These are phyloP conservation scores for Russula virescens DNA, from an alignment of 768 basidiomycete species.

Conservation along the genomic window DNA sequence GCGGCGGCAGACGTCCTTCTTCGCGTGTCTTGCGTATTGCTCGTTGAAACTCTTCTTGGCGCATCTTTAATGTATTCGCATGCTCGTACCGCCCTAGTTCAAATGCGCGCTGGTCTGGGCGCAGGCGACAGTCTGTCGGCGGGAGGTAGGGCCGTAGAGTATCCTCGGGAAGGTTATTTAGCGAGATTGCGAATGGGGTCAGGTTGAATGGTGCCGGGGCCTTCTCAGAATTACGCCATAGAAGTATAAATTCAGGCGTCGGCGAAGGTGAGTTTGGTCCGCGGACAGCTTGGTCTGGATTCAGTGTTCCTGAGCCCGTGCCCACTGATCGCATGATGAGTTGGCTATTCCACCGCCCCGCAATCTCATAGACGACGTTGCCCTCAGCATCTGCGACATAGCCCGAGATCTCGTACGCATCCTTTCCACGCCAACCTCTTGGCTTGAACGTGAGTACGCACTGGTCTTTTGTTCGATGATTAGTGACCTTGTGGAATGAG, in stretches of 20 bases:
- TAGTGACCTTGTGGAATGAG: slow-evolving; percentile 51
- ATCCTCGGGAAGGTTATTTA: slow-evolving; percentile 79
- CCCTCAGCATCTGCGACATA: slow-evolving; percentile 65
- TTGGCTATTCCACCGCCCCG: slow-evolving; percentile 93
- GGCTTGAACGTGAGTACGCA: slow-evolving; percentile 95
- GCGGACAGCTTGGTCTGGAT: slow-evolving; percentile 63
- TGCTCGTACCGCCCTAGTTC: slow-evolving; percentile 82
- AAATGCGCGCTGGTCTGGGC: slow-evolving; percentile 93
- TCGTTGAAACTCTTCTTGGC: slow-evolving; percentile 79
- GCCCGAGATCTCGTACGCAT: slow-evolving; percentile 90
- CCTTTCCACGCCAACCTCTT: slow-evolving; percentile 87
- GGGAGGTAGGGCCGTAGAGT: slow-evolving; percentile 66
- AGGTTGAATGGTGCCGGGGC: slow-evolving; percentile 84
- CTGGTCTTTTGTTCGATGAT: slow-evolving; percentile 84
- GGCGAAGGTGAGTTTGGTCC: slow-evolving; percentile 39
- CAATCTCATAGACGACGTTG: slow-evolving; percentile 75
- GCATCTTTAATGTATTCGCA: slow-evolving; percentile 72
- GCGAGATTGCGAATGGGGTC: slow-evolving; percentile 87
- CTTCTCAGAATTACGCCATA: slow-evolving; percentile 93
- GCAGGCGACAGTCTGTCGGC: slow-evolving; percentile 87
- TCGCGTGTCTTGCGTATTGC: slow-evolving; percentile 68
- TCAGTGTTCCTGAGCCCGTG: slow-evolving; percentile 47
- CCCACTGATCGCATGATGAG: slow-evolving; percentile 78
- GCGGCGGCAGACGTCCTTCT: slow-evolving; percentile 61
- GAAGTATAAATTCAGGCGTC: slow-evolving; percentile 70